Percentiles rank a stretch among this genome's conserved stretches.
Evolutionary conservation across 805 yeast genomes (phyloP).

Genomic region (Candida andamanensis): DNA sequence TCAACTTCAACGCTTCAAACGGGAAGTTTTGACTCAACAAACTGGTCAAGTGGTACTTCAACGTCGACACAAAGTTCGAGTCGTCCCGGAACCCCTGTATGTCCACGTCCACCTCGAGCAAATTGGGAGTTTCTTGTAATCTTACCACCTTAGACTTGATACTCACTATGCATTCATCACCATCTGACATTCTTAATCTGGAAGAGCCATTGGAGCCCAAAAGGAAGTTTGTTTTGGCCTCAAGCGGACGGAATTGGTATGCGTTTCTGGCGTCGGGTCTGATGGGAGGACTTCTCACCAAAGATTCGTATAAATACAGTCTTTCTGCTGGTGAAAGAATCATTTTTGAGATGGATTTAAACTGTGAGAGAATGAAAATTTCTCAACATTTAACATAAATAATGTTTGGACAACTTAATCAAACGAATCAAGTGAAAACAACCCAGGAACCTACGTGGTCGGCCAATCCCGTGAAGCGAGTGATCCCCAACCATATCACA

Average conservation of each 20-base stretch:
- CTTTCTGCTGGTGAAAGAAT: slow-evolving; percentile 72
- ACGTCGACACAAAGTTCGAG: slow-evolving; percentile 58
- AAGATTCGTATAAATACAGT: slow-evolving; percentile 70
- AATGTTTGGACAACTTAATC: slow-evolving; percentile 1
- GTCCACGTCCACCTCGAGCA: slow-evolving; percentile 75
- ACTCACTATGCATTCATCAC: slow-evolving; percentile 90
- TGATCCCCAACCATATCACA: slow-evolving; percentile 38
- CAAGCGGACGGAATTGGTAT: slow-evolving; percentile 79
- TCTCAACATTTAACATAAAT: slow-evolving; percentile 3
- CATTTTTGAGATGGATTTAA: slow-evolving; percentile 32
- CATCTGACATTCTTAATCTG: slow-evolving; percentile 78
- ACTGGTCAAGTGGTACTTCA: slow-evolving; percentile 57
- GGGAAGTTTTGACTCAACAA: slow-evolving; percentile 52
- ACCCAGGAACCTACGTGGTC: slow-evolving; percentile 31
- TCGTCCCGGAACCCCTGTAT: slow-evolving; percentile 79
- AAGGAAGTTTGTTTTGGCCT: slow-evolving; percentile 72
- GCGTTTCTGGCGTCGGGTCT: slow-evolving; percentile 83
- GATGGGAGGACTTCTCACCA: slow-evolving; percentile 51
- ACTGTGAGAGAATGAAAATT: background rate
- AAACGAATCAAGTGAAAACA: slow-evolving; percentile 3
- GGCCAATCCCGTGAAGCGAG: slow-evolving; percentile 27
- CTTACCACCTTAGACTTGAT: slow-evolving; percentile 77
- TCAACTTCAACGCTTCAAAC: slow-evolving; percentile 48
- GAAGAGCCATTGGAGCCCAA: slow-evolving; percentile 93
- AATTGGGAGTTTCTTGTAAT: slow-evolving; percentile 33